These are phyloP conservation scores for Actinomucor elegans DNA, from an alignment of 371 early-diverging fungal species.

Conservation along the genomic window DNA sequence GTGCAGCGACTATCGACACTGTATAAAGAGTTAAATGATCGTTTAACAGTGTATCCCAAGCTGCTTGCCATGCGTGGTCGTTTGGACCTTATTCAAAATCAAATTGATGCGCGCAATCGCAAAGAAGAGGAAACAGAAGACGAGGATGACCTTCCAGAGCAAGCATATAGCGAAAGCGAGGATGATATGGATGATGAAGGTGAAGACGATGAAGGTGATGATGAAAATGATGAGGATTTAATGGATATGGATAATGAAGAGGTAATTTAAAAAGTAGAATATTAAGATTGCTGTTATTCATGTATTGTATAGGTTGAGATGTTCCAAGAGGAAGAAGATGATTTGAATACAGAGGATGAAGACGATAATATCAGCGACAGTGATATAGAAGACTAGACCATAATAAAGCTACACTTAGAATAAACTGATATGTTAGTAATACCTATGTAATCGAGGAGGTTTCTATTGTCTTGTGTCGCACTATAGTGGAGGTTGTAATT, in stretches of 20 bases:
- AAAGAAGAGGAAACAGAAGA: conserved; percentile 41
- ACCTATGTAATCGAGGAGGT: too few species aligned
- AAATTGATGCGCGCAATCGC: conserved; percentile 56
- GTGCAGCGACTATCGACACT: conserved; percentile 56
- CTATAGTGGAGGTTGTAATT: too few species aligned
- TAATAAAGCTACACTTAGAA: neutral
- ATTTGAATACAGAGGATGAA: conserved; percentile 9
- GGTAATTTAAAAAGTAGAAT: neutral
- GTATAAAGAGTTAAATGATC: conserved; percentile 61
- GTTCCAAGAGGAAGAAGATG: conserved; percentile 29
- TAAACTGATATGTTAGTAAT: conserved; percentile 1
- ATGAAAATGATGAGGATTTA: conserved; percentile 25
- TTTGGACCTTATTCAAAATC: conserved; percentile 68
- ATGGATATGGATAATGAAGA: conserved; percentile 20
- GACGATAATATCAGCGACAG: conserved; percentile 22
- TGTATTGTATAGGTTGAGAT: conserved; percentile 5
- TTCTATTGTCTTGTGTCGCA: too few species aligned
- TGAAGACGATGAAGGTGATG: conserved; percentile 47
- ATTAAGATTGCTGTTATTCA: neutral
- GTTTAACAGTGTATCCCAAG: conserved; percentile 54
- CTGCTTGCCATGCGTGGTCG: conserved; percentile 67
- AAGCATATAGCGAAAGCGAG: conserved; percentile 38
- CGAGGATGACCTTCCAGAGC: conserved; percentile 29
- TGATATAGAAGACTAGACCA: conserved; percentile 22
- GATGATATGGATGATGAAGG: conserved; percentile 44